Conservation (phyloP, 208 protist genomes). For the Trypanosoma caninum region DNA sequence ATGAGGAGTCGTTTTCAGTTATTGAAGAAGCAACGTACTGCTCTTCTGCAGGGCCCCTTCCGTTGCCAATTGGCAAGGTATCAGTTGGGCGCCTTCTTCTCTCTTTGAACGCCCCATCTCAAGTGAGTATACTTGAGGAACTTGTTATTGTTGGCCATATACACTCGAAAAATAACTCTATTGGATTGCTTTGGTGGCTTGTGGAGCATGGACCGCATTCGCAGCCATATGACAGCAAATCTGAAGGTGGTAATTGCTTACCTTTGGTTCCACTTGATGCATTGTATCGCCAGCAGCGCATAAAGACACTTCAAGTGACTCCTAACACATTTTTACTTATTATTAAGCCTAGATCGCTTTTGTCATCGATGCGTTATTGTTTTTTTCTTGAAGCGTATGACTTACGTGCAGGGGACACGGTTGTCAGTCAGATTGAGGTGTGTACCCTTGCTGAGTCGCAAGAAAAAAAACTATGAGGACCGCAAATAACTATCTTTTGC, state of each 20-base stretch:
- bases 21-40: constrained; percentile 22
- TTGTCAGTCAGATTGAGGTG: not conserved
- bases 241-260: not conserved
- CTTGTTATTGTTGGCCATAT: constrained; percentile 9
- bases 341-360: not conserved
- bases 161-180: not conserved
- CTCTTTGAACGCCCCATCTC: not conserved
- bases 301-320: constrained; percentile 21
- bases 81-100: not conserved
- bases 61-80: not conserved
- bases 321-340: constrained; percentile 12
- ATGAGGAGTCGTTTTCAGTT: not conserved
- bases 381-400: constrained; percentile 13
- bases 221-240: not conserved
- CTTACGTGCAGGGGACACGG: constrained; percentile 5
- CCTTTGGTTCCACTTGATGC: not conserved
- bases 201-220: not conserved
- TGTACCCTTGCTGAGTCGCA: not conserved
- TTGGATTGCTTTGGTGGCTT: constrained; percentile 20
- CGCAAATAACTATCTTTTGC: too few relatives aligned
- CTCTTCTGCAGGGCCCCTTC: not conserved
- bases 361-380: not conserved
- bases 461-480: too few relatives aligned
- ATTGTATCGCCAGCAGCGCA: constrained; percentile 2
- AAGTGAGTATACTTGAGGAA: constrained; percentile 2